These are phyloP conservation scores for Cyclospora cayetanensis DNA, from an alignment of 169 alveolate genomes.

Conservation along the genomic window DNA sequence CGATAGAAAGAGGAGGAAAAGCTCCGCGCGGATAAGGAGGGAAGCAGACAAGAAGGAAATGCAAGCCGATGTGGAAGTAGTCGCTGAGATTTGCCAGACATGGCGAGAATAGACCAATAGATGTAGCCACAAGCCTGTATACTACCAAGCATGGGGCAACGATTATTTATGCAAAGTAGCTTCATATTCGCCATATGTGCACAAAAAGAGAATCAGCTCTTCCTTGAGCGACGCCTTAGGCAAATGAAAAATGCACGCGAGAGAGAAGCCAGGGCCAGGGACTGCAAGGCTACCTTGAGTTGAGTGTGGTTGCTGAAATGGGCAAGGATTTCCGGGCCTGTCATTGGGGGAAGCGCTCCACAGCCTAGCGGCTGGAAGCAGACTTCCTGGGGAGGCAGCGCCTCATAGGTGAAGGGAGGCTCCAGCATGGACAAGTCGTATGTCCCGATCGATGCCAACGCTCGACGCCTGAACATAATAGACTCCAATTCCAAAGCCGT, in stretches of 20 bases:
- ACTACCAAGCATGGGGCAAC: too few relatives aligned
- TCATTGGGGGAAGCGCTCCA: slow-evolving; percentile 73
- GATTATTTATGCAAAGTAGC: too few relatives aligned
- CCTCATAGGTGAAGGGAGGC: slow-evolving; percentile 93
- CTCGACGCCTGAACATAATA: slow-evolving; percentile 84
- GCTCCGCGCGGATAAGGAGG: too few relatives aligned
- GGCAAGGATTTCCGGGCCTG: slow-evolving; percentile 83
- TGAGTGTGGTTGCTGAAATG: slow-evolving; percentile 47
- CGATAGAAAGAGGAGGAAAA: too few relatives aligned
- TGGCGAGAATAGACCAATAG: too few relatives aligned
- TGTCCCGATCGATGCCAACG: slow-evolving; percentile 95
- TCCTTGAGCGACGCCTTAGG: too few relatives aligned
- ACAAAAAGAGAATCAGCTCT: too few relatives aligned
- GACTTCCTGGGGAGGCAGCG: slow-evolving; percentile 89
- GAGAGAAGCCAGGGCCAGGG: background rate
- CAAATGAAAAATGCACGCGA: background rate
- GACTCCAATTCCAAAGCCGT: background rate
- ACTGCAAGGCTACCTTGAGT: background rate
- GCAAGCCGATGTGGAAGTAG: too few relatives aligned
- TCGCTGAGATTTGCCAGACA: too few relatives aligned
- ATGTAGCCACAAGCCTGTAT: too few relatives aligned
- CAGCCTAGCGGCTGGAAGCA: slow-evolving; percentile 93
- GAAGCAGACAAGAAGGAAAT: too few relatives aligned
- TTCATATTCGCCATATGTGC: too few relatives aligned
- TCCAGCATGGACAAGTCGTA: slow-evolving; percentile 94